Evolutionary conservation across 2,329 filamentous ascomycete species (phyloP).

Genomic region (Rhytidhysteron rufulum): DNA sequence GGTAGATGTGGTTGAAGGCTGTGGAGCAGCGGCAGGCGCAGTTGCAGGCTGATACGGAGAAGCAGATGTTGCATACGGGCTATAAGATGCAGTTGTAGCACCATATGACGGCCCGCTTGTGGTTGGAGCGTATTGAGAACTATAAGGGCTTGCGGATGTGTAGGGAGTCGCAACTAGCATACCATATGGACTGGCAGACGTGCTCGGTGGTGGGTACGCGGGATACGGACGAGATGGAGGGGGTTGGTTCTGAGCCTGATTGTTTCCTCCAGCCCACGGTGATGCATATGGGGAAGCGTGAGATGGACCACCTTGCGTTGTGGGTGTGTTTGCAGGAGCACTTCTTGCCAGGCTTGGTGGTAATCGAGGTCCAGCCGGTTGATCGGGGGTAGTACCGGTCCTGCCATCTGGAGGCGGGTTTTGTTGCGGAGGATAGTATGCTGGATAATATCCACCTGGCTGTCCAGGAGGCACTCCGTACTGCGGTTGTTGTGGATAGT

Average conservation of each 20-base stretch:
- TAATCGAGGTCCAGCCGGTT: constrained; percentile 25
- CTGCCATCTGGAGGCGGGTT: constrained; percentile 22
- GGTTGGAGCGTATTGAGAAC: constrained; percentile 25
- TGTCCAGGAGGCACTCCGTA: constrained; percentile 13
- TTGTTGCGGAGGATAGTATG: constrained; percentile 14
- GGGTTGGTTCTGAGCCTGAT: constrained; percentile 21
- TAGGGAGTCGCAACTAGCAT: constrained; percentile 28
- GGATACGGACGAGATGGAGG: constrained; percentile 29
- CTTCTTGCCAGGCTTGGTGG: constrained; percentile 33
- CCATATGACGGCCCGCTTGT: constrained; percentile 25
- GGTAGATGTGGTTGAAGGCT: not conserved
- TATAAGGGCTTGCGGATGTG: constrained; percentile 21
- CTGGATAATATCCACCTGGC: constrained; percentile 22
- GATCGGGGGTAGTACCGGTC: constrained; percentile 21
- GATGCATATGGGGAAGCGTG: constrained; percentile 32
- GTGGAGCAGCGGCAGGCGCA: not conserved
- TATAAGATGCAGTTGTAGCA: constrained; percentile 21
- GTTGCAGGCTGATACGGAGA: constrained; percentile 6
- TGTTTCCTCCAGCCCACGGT: constrained; percentile 31
- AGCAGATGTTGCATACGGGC: constrained; percentile 20
- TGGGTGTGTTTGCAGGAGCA: constrained; percentile 19
- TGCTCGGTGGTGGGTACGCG: constrained; percentile 14
- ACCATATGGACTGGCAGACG: constrained; percentile 28
- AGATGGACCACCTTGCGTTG: constrained; percentile 20
- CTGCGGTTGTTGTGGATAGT: constrained; percentile 24